Evolutionary conservation across 129 eudicot genomes (phyloP), one percentile per base, ranked within the genome.

Genomic region (Flaveria bidentis): DNA sequence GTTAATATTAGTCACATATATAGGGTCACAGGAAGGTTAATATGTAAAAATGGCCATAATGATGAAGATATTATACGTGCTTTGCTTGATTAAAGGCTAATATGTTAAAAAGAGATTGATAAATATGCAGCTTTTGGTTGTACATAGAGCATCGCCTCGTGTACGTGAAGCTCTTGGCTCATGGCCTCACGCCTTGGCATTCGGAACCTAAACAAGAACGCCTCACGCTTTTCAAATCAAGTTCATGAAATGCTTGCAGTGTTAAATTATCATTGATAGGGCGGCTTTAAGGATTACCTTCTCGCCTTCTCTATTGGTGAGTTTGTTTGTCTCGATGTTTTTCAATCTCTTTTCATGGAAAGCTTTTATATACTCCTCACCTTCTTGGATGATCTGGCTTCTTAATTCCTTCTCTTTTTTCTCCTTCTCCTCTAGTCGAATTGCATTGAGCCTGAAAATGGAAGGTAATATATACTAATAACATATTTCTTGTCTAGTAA

Each of bases 301-400:
- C 78, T 90, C 96, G 75, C 87, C 89, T 81, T 87, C 96, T 83
- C 92, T 78, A 61, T 90, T 90, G 60, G 84, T 25, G 78, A 81
- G 72, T 79, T 77, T 90, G 85, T 84, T 90, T 26, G 82, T 85
- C 71, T 90, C 86, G 23, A 72, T 74, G 76, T 42, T 85, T 58
- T 52, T 51, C 13, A 80, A 49, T 81, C 90, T 80, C 82, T 85
- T 90, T 79, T 76, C 85, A 75, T 90, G 87, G 69, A 80, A 90
- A 72, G 87, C 92, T 16, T 62, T 50, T 71, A 85, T 90, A 33
- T 52, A 87, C 17, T 87, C 88, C 30, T 87, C 88, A 22, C 92
- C 96, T 83, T 90, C 90, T 70, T 83, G 82, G 16, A 90, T 83
- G 73, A 90, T 90, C 62, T 90, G 86, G 73, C 69, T 73, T 69